Base-by-base conservation (phyloP, 2,329 filamentous ascomycete genomes). In the Achaetomium macrosporum region DNA sequence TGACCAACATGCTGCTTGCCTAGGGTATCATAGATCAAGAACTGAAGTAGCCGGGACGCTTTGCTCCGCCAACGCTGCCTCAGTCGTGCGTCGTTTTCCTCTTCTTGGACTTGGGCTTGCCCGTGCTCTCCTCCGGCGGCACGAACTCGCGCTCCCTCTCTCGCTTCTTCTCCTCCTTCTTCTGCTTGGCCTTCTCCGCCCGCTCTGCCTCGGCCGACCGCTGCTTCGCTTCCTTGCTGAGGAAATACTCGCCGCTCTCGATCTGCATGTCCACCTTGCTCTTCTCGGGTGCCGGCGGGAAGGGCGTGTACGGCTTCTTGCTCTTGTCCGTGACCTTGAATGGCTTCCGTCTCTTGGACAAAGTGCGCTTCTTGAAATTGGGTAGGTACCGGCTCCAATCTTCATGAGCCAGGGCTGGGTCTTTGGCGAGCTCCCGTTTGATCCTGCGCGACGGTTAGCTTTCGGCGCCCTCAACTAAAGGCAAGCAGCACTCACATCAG, bases 181-280 rank as follows among this genome's bases (percentile, higher is more conserved):
- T 92, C 70, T 83, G 78, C 71, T 83, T 87, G 74, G 96, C 91
- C 71, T 87, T 85, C 69, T 95, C 90, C 65, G 89, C 80, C 60
- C 90, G 78, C 65, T 89, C 87, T 66, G 92, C 86, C 70, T 87
- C 84, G 43, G 78, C 83, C 50, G 85, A 87, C 56, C 91, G 79
- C 65, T 95, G 89, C 78, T 95, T 96, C 55, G 90, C 91, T 66
- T 91, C 84, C 76, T 96, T 96, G 66, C 85, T 85, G 66, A 99
- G 72, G 71, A 97, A 97, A 74, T 95, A 99, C 74, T 97, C 92
- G 73, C 93, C 92, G 63, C 83, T 91, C 77, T 99, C 93, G 75
- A 99, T 96, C 79, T 99, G 92, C 71, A 90, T 73, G 72, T 99
- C 93, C 63, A 99, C 82, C 82, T 97, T 99, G 82, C 91, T 96